phyloP scores from a whole-genome alignment of 1,284 basidiomycete species.

The Exsudoporus floridanus region DNA sequence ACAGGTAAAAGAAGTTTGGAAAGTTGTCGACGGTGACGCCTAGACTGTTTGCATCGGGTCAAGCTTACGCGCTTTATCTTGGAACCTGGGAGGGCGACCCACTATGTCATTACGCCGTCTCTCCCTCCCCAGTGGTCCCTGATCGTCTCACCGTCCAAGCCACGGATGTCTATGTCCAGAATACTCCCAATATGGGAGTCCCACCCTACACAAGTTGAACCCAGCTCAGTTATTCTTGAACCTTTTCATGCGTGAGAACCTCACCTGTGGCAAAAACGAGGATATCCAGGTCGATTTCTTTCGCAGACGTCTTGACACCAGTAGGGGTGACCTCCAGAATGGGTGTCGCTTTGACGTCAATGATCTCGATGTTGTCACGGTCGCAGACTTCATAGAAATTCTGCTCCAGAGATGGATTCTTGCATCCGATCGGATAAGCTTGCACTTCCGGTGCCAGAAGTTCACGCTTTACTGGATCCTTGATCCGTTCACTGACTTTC shows the following conservation, averaged over 20 bases:
- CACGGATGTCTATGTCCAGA: conserved; percentile 8
- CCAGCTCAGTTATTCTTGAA: neutral
- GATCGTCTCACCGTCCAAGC: conserved; percentile 6
- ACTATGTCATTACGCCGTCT: conserved; percentile 9
- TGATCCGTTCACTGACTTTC: conserved; percentile 13
- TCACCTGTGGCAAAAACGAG: conserved; percentile 8
- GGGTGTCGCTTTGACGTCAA: conserved; percentile 9
- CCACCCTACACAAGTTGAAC: neutral
- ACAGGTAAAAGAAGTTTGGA: conserved; percentile 11
- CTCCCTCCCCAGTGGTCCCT: conserved; percentile 9
- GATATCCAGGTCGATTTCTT: conserved; percentile 8
- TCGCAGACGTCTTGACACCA: conserved; percentile 4
- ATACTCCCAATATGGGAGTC: conserved; percentile 7
- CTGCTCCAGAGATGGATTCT: conserved; percentile 10
- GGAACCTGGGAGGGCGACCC: neutral
- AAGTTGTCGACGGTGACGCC: conserved; percentile 9
- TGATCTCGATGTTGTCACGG: conserved; percentile 8
- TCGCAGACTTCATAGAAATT: conserved; percentile 12
- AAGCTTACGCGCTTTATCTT: neutral
- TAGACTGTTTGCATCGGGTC: neutral
- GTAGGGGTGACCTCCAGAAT: conserved; percentile 9
- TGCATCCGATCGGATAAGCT: conserved; percentile 13
- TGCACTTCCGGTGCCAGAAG: conserved; percentile 12
- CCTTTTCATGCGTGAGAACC: neutral
- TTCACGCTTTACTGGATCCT: conserved; percentile 11